These are phyloP conservation scores for Kentomonas sorsogonicus DNA, from an alignment of 208 protist species.

Conservation along the genomic window DNA sequence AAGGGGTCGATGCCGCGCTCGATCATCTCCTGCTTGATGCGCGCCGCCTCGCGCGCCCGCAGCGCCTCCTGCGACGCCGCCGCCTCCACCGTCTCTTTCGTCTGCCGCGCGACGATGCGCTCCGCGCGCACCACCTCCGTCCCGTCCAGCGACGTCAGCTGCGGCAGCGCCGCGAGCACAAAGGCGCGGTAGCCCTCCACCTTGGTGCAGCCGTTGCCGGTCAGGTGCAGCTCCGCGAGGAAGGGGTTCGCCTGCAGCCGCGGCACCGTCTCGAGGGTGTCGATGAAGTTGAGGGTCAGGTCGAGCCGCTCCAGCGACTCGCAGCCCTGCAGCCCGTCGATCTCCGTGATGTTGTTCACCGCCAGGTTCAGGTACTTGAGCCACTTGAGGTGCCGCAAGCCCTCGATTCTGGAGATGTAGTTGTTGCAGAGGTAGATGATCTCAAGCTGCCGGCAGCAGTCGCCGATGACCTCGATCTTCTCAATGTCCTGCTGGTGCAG, in stretches of 20 bases:
- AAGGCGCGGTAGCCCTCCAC: constrained; percentile 87
- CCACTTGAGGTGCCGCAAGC: constrained; percentile 91
- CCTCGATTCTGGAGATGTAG: constrained; percentile 93
- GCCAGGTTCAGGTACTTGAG: constrained; percentile 97
- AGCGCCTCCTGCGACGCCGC: constrained; percentile 44
- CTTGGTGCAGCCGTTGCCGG: constrained; percentile 93
- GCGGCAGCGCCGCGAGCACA: constrained; percentile 89
- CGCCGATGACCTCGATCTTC: constrained; percentile 84
- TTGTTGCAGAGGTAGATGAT: constrained; percentile 97
- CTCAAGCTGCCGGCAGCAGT: constrained; percentile 85
- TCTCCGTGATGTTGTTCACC: constrained; percentile 93
- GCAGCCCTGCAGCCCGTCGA: constrained; percentile 92
- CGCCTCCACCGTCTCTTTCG: constrained; percentile 45
- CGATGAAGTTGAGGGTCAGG: constrained; percentile 96
- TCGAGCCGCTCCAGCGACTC: constrained; percentile 95
- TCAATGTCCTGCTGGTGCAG: constrained; percentile 96
- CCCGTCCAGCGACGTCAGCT: constrained; percentile 88
- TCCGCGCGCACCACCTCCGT: constrained; percentile 79
- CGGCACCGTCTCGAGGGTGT: constrained; percentile 74
- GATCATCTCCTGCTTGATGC: constrained; percentile 67
- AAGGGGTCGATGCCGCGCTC: constrained; percentile 68
- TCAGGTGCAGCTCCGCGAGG: constrained; percentile 89
- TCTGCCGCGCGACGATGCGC: constrained; percentile 87
- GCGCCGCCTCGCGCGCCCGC: constrained; percentile 45
- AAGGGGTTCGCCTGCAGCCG: constrained; percentile 76